These are phyloP conservation scores for Lasiosphaeria ovina DNA, from an alignment of 495 filamentous ascomycete species.

Conservation along the genomic window DNA sequence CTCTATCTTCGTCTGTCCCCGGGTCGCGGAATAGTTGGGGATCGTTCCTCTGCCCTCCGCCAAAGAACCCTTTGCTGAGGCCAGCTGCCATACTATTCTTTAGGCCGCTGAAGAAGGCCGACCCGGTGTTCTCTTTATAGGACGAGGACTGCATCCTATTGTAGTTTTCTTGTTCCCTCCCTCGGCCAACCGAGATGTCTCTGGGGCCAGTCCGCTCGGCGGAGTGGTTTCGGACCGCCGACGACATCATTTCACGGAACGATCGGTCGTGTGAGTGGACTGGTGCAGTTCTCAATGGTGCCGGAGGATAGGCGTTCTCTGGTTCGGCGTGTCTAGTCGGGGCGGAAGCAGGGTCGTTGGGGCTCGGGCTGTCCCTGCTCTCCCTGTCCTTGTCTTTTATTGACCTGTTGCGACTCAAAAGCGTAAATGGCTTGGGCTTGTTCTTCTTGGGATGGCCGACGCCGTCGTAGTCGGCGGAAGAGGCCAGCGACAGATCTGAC, in stretches of 20 bases:
- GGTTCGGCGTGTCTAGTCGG: constrained; percentile 37
- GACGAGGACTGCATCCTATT: constrained; percentile 43
- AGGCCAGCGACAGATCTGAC: constrained; percentile 45
- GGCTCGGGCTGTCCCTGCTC: constrained; percentile 40
- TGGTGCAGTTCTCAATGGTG: constrained; percentile 51
- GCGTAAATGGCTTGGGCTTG: constrained; percentile 56
- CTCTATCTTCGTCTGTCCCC: constrained; percentile 65
- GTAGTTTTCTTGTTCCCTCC: constrained; percentile 44
- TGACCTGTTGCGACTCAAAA: constrained; percentile 67
- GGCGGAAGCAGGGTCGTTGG: constrained; percentile 33
- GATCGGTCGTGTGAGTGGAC: constrained; percentile 60
- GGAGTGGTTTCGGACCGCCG: constrained; percentile 59
- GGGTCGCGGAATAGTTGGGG: constrained; percentile 66
- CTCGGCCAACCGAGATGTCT: constrained; percentile 38
- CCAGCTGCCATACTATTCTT: constrained; percentile 74
- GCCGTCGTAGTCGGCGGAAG: constrained; percentile 40
- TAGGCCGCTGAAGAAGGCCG: constrained; percentile 67
- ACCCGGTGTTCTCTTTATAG: constrained; percentile 63
- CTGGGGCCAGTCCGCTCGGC: constrained; percentile 55
- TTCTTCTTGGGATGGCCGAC: constrained; percentile 36
- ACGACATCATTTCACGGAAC: constrained; percentile 61
- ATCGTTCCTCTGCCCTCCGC: constrained; percentile 69
- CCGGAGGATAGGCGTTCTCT: constrained; percentile 35
- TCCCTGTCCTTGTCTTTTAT: constrained; percentile 55
- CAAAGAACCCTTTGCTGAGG: constrained; percentile 73